phyloP scores from a whole-genome alignment of 352 stramenopile species.

The Pythium apleroticum region DNA sequence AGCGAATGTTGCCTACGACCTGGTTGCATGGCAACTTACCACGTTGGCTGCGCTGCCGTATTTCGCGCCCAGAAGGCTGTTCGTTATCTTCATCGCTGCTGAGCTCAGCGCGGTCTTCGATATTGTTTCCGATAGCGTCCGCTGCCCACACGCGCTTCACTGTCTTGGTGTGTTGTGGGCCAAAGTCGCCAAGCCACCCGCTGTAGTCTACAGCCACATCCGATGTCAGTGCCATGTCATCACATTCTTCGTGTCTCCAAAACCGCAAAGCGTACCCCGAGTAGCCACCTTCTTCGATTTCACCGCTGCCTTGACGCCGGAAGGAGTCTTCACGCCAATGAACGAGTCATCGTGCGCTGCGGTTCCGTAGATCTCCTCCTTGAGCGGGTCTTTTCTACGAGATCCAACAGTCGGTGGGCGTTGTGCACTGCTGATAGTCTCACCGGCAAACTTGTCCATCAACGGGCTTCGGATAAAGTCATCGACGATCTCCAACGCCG shows the following conservation, averaged over 20 bases:
- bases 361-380: constrained; percentile 67
- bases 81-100: constrained; percentile 8
- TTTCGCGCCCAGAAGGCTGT: neutral
- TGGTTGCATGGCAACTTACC: neutral
- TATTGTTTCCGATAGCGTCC: constrained; percentile 4
- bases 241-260: neutral
- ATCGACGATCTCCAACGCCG: constrained; percentile 79
- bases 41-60: neutral
- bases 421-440: neutral
- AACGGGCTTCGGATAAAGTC: constrained; percentile 76
- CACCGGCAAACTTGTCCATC: constrained; percentile 58
- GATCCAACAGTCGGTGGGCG: neutral
- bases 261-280: neutral
- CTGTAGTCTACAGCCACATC: constrained; percentile 47
- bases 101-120: neutral
- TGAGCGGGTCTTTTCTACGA: constrained; percentile 36
- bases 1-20: neutral
- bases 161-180: constrained; percentile 69
- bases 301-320: neutral
- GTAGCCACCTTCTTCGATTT: neutral
- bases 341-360: constrained; percentile 46
- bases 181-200: constrained; percentile 76
- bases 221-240: neutral
- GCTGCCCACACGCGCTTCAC: constrained; percentile 53
- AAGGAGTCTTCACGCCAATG: constrained; percentile 35